Evolutionary conservation across 495 filamentous ascomycete species (phyloP).

Genomic region (Penicillium silybi): DNA sequence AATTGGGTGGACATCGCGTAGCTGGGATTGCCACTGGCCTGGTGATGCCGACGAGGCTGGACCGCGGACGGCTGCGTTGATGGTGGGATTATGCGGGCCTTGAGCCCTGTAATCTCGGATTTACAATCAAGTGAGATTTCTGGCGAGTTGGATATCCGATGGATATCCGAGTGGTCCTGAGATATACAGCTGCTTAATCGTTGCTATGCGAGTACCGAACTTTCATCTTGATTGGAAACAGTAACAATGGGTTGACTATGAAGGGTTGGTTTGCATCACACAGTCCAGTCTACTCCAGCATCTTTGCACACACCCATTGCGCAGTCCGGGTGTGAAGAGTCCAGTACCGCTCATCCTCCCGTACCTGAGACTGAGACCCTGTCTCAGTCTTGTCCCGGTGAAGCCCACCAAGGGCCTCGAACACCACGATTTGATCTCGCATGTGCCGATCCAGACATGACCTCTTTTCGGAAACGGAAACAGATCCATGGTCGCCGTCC

Average conservation of each 20-base stretch:
- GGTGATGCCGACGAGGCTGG: not conserved
- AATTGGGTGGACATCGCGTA: not conserved
- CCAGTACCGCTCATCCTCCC: constrained; percentile 45
- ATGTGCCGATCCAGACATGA: constrained; percentile 63
- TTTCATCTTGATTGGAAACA: no score
- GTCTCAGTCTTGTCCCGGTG: constrained; percentile 15
- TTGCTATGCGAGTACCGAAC: not conserved
- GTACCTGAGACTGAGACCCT: constrained; percentile 28
- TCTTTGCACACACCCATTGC: constrained; percentile 61
- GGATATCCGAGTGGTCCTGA: not conserved
- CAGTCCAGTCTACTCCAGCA: constrained; percentile 14
- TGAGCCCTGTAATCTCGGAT: constrained; percentile 13
- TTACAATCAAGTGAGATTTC: not conserved
- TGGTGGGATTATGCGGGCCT: not conserved
- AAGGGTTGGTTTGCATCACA: not conserved
- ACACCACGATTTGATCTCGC: constrained; percentile 78
- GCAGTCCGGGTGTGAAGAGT: constrained; percentile 69
- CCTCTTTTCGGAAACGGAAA: not conserved
- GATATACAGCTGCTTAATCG: not conserved
- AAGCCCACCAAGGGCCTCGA: constrained; percentile 61
- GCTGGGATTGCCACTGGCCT: not conserved
- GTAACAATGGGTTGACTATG: no score
- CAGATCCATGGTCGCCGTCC: not conserved
- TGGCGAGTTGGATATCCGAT: not conserved
- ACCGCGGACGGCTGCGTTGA: not conserved